Evolutionary conservation across 2,329 filamentous ascomycete genomes (phyloP), one percentile per base, ranked within the genome.

Genomic region (Paraphoma chrysanthemicola): DNA sequence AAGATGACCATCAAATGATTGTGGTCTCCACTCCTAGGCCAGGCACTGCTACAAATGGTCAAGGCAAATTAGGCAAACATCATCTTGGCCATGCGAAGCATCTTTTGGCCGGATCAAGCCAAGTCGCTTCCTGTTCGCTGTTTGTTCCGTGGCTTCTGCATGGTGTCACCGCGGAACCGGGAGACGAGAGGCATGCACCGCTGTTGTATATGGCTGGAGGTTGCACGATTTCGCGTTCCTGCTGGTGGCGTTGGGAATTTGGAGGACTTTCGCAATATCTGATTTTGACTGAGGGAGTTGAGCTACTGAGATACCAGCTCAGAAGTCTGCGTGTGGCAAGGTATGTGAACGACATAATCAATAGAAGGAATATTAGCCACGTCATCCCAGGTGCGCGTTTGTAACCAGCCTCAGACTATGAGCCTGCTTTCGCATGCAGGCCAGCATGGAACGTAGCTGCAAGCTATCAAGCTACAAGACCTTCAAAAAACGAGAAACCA

Each of bases 111-210:
- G 23, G 23, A 23, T 23, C 5, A 5, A 23, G 23, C 23, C 23
- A 23, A 28, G 17, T 14, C 17, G 42, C 14, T 10, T 9, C 42
- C 16, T 14, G 18, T 38, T 43, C 33, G 44, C 38, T 45, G 53
- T 42, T 48, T 62, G 62, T 55, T 59, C 59, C 61, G 48, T 52
- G 51, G 29, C 44, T 14, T 10, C 33, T 57, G 46, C 51, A 53
- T 46, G 16, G 62, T 63, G 39, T 30, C 29, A 65, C 65, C 63
- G 62, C 57, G 62, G 61, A 63, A 17, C 42, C 59, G 63, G 62
- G 56, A 63, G 23, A 7, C 10, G 45, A 38, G 53, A 48, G 41
- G 50, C 48, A 59, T 51, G 17, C 29, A 8, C 23, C 29, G 43
- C 14, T 23, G 5, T 23, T 23, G 23, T 23, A 23, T 23, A 23